Evolutionary conservation across 176 grass and related monocot genomes (phyloP).

Genomic region (Ampelocalamus luodianensis): DNA sequence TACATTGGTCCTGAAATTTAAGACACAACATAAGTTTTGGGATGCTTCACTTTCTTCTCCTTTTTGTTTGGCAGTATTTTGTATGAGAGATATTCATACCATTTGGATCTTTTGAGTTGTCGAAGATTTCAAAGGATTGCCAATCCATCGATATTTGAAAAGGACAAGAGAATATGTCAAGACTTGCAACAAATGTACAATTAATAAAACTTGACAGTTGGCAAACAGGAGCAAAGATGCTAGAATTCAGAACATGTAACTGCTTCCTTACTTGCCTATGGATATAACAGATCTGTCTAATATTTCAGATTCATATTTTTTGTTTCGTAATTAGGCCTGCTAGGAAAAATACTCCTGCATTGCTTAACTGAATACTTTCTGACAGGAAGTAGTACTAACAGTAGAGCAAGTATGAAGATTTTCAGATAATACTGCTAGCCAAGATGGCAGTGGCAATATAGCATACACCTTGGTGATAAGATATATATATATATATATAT

Average conservation of each 20-base stretch:
- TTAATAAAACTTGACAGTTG: neutral
- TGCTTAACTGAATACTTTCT: constrained; percentile 2
- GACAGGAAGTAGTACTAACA: neutral
- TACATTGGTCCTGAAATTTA: constrained; percentile 81
- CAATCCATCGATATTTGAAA: constrained; percentile 38
- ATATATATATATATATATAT: neutral
- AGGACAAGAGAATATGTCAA: constrained; percentile 28
- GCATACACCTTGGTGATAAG: neutral
- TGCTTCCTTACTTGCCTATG: constrained; percentile 8
- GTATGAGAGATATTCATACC: constrained; percentile 49
- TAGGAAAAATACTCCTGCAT: neutral
- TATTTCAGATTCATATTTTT: neutral
- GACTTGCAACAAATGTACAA: neutral
- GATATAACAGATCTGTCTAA: neutral
- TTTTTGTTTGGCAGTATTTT: neutral
- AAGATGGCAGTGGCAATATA: neutral
- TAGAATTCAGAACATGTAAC: neutral
- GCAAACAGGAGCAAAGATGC: neutral
- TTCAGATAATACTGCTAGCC: neutral
- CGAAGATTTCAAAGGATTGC: neutral
- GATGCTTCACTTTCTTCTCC: constrained; percentile 5
- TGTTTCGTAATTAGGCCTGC: neutral
- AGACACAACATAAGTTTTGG: neutral
- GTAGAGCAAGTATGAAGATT: neutral
- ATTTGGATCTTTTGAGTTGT: constrained; percentile 75